Evolutionary conservation across 2,329 filamentous ascomycete species (phyloP), one percentile per base, ranked within the genome.

Genomic region (Cucurbitaria berberidis): DNA sequence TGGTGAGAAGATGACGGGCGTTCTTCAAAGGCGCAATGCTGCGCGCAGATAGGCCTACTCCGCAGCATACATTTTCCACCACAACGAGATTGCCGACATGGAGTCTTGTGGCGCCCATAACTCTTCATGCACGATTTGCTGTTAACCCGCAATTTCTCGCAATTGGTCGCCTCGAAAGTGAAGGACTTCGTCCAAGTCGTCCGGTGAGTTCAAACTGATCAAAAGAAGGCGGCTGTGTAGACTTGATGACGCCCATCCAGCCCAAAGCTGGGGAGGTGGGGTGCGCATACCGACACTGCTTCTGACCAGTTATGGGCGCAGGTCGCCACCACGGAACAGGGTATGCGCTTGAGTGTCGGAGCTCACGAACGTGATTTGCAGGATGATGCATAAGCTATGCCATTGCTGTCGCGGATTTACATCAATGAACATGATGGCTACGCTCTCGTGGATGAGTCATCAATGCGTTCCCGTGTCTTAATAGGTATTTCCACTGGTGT

Each of bases 261-360:
- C 40, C 39, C 39, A 41, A 22, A 41, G 39, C 21, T 38, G 52
- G 52, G 44, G 48, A 51, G 42, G 43, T 32, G 41, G 43, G 50
- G 45, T 24, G 22, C n/a, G 22, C 21, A 35, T 45, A 19, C 42
- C 21, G 42, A 13, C 35, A 13, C 11, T 34, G 21, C 9, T 45
- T 27, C 18, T 35, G 42, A 26, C 42, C 45, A 38, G 45, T 39
- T 15, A 15, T 21, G 22, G 22, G 22, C 29, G 45, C 35, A 47
- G 22, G 13, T 47, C 45, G 45, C 32, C 27, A 19, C 24, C 10
- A 29, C 21, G 8, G 26, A 27, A 42, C 40, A 42, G 40, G 40
- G 40, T 29, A 16, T 30, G 15, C 24, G 21, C 21, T 29, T 29
- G 15, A 42, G 24, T 42, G n/a, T 19, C 36, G 19, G 36, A 6